Percentiles rank a stretch among this genome's conserved stretches.
These are phyloP conservation scores for Anisogramma anomala DNA, from an alignment of 2,329 filamentous ascomycete genomes.

Conservation along the genomic window DNA sequence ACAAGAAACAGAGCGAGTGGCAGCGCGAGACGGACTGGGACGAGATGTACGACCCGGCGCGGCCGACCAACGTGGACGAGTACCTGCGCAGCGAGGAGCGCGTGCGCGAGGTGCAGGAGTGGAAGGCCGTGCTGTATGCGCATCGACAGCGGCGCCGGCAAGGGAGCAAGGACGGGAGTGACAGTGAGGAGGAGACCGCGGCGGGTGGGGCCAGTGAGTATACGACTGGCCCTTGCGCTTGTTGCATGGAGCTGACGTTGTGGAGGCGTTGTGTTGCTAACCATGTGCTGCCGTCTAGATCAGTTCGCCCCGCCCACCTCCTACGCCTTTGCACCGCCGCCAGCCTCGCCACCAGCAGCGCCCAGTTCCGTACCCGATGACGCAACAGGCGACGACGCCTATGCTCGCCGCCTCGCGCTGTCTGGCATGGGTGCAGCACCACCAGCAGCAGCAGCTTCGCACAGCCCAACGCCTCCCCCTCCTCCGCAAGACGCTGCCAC, in stretches of 20 bases:
- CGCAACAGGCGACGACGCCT: slow-evolving; percentile 58
- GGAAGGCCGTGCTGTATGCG: slow-evolving; percentile 71
- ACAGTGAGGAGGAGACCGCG: slow-evolving; percentile 24
- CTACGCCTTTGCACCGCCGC: slow-evolving; percentile 46
- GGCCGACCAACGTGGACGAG: slow-evolving; percentile 74
- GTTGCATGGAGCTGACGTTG: not conserved
- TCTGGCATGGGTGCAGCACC: slow-evolving; percentile 29
- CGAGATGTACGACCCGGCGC: slow-evolving; percentile 74
- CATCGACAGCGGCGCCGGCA: slow-evolving; percentile 41
- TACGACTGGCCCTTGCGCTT: no score
- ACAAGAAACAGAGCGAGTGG: slow-evolving; percentile 46
- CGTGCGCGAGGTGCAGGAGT: slow-evolving; percentile 66
- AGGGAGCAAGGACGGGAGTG: slow-evolving; percentile 27
- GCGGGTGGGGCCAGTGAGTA: slow-evolving; percentile 25
- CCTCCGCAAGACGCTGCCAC: slow-evolving; percentile 35
- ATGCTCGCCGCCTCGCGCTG: slow-evolving; percentile 49
- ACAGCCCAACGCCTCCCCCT: slow-evolving; percentile 23
- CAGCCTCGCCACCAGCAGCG: slow-evolving; percentile 34
- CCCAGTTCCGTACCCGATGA: slow-evolving; percentile 39
- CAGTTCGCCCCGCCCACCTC: slow-evolving; percentile 49
- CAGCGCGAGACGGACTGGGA: slow-evolving; percentile 68
- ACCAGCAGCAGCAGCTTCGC: slow-evolving; percentile 7
- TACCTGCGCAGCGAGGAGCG: slow-evolving; percentile 78
- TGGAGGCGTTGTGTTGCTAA: no score
- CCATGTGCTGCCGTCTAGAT: slow-evolving; percentile 25